Conservation (phyloP, 1,139 yeast species). For the Saccharomycopsis hybrid region DNA sequence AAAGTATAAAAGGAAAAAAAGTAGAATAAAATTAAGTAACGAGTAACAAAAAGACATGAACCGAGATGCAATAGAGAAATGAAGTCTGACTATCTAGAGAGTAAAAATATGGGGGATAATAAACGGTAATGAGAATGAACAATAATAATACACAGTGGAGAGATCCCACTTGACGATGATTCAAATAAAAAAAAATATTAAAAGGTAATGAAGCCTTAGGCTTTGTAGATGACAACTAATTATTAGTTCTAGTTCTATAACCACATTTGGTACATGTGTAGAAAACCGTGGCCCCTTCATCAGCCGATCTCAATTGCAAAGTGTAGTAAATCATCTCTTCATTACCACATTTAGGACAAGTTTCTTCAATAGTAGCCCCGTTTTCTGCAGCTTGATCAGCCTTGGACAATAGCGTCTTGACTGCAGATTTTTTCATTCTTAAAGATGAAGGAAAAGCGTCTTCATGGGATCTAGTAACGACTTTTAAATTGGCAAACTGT, state of each 20-base stretch:
- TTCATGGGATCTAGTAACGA: constrained; percentile 70
- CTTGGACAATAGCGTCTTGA: constrained; percentile 71
- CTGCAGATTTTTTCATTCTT: constrained; percentile 77
- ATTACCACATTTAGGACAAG: constrained; percentile 95
- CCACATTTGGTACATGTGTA: constrained; percentile 94
- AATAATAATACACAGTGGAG: background rate
- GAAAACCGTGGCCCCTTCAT: constrained; percentile 96
- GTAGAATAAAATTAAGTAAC: background rate
- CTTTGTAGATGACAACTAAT: constrained; percentile 32
- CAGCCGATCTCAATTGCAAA: constrained; percentile 92
- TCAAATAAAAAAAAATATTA: background rate
- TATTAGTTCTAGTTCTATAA: constrained; percentile 88
- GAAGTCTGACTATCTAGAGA: too few species aligned
- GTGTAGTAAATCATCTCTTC: constrained; percentile 99
- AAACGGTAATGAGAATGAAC: background rate
- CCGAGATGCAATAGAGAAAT: background rate
- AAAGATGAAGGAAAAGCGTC: constrained; percentile 91
- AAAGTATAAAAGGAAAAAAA: background rate
- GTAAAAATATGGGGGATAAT: too few species aligned
- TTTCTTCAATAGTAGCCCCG: constrained; percentile 94
- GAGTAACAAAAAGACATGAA: background rate
- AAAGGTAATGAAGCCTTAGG: background rate
- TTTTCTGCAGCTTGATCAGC: constrained; percentile 65
- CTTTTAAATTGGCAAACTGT: constrained; percentile 50
- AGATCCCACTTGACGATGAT: too few species aligned